A percentile compares a stretch with the other conserved stretches of the same genome.
phyloP scores from a whole-genome alignment of 768 basidiomycete species.

The Boletus vinaceobasis region DNA sequence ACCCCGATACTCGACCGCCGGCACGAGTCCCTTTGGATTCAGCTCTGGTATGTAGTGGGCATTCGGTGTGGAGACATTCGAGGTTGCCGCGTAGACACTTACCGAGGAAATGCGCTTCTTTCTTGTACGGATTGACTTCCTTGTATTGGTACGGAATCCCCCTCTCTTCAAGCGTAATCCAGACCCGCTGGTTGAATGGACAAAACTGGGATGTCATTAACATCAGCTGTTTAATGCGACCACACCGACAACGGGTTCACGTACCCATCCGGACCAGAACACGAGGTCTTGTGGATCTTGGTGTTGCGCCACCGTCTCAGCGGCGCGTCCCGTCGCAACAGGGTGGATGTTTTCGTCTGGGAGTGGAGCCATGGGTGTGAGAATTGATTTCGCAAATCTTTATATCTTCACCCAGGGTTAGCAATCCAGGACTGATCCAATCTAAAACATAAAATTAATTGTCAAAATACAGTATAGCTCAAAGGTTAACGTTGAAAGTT shows the following conservation, averaged over 20 bases:
- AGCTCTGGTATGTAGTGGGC: constrained; percentile 30
- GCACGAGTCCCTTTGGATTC: constrained; percentile 71
- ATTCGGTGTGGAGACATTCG: too few species aligned
- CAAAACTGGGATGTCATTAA: constrained; percentile 38
- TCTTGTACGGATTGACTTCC: constrained; percentile 70
- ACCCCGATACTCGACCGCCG: constrained; percentile 48
- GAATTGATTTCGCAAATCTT: too few species aligned
- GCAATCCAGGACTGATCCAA: too few species aligned
- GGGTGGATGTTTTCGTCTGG: constrained; percentile 57
- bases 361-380: constrained; percentile 18
- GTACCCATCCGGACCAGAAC: constrained; percentile 60
- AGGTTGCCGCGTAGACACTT: too few species aligned
- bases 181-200: constrained; percentile 57
- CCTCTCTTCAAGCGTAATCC: constrained; percentile 67
- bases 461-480: too few species aligned
- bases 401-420: too few species aligned
- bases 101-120: constrained; percentile 56
- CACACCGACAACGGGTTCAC: constrained; percentile 1
- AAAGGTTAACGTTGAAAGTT: too few species aligned
- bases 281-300: constrained; percentile 50
- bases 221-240: too few species aligned
- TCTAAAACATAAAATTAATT: too few species aligned
- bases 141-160: constrained; percentile 65
- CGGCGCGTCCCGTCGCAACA: constrained; percentile 55
- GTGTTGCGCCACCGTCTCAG: constrained; percentile 49